Base-by-base conservation (phyloP, 345 rosid species). In the Salix brachista region DNA sequence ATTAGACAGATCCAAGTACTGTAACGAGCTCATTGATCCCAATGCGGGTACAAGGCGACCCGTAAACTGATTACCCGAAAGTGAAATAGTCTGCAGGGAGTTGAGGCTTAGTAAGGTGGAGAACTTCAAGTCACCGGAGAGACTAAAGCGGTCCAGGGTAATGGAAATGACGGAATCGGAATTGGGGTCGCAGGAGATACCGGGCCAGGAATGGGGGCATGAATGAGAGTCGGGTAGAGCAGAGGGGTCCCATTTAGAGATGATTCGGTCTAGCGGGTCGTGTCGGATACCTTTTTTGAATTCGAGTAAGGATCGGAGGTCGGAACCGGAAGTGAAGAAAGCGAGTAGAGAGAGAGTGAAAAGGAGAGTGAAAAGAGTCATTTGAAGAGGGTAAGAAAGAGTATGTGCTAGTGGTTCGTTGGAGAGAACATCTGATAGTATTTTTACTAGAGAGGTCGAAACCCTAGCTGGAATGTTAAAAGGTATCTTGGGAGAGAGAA, bases 21-120 rank as follows among this genome's bases (percentile, higher is more conserved):
- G 87, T 50, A 95, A 87, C 70, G 97, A 82, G 23, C 78, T 81
- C 36, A 95, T 87, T 26, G 82, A 69, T 16, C 97, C 97, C 75
- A 95, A 77, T 17, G 91, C 72, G 79, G 99, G 99, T 2, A 88
- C 91, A n/a, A 95, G 70, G 69, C 99, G 87, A 70, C 99, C 99
- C 16, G 94, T 89, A 86, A 95, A 95, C 39, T 18, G 60, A 83
- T 95, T 95, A 0, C 99, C 97, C 0, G 97, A 82, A 34, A 95
- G 80, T 14, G 96, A 87, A 56, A 95, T 87, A 71, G 88, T 91
- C 44, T 80, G 85, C 28, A 95, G 91, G 68, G 84, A 88, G 66
- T 81, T 80, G 21, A 95, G 90, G 13, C 80, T 82, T 23, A 71
- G 48, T 28, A 95, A 87, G 0, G 97, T 95, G 58, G 66, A 72